Base-by-base conservation (phyloP, 2,329 filamentous ascomycete genomes). In the Trichoderma afroharzianum region DNA sequence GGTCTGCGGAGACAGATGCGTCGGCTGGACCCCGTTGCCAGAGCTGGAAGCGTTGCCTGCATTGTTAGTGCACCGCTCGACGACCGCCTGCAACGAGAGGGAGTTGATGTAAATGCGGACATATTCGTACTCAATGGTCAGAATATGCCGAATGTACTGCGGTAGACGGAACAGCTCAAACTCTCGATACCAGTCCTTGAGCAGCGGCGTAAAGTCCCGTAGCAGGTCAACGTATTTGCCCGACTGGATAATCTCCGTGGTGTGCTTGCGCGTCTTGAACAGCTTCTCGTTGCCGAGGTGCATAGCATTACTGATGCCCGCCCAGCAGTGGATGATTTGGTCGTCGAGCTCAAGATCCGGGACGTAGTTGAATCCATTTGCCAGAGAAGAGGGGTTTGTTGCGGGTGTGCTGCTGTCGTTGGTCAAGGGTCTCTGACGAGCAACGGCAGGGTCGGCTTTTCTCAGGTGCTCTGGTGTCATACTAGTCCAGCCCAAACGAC, bases 101-200 rank as follows among this genome's bases (percentile, higher is more conserved):
- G 95, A 97, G 80, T 98, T 98, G 83, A 98, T 88, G 79, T 98
- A 98, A 64, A 98, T 92, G 77, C 95, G 90, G 30, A 95, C 94
- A 79, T 98, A 98, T 78, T 98, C 94, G 78, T 96, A 98, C 83
- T 99, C 96, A 75, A 98, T 98, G 8, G 90, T 92, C 33, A 99
- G 85, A 72, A 98, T 95, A 79, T 94, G 90, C 33, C 88, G 84
- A 74, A 90, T 91, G 74, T 87, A 91, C 26, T 84, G 87, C 3
- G 90, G 90, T 67, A 92, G 85, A 70, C 88, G 87, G 77, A 93
- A 92, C n/a, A 89, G 87, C 76, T 97, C 92, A 78, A 98, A 95
- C 73, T 95, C 92, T 55, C 86, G 87, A 82, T 90, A 92, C 93
- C 95, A 98, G 57, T 92, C 88, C 18, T 85, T 86, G 39, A 98